Evolutionary conservation across 2,329 filamentous ascomycete species (phyloP).

Genomic region (Trichophyton rubrum): DNA sequence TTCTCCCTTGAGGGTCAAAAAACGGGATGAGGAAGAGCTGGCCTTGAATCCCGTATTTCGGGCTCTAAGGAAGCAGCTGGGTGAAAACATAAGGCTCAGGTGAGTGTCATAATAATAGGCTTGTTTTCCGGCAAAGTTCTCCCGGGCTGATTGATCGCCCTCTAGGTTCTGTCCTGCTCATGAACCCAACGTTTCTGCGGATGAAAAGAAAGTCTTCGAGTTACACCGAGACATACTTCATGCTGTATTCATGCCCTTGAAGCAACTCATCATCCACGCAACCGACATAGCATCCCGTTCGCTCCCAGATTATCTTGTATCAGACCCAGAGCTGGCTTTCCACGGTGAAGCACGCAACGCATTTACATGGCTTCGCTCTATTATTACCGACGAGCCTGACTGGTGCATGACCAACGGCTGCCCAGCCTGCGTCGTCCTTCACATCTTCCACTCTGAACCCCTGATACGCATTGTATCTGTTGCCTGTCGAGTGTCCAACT

Average conservation of each 20-base stretch:
- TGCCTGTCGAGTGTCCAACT: constrained; percentile 29
- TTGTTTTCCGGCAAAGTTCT: neutral
- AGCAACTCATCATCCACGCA: constrained; percentile 45
- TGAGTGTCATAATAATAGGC: no score
- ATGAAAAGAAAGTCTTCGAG: constrained; percentile 28
- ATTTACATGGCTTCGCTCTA: constrained; percentile 48
- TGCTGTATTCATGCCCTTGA: constrained; percentile 46
- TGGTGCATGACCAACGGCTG: constrained; percentile 47
- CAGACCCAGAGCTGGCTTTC: constrained; percentile 47
- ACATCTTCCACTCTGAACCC: constrained; percentile 34
- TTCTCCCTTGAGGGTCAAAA: constrained; percentile 27
- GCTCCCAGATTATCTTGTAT: constrained; percentile 36
- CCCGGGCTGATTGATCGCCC: neutral
- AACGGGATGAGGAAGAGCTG: constrained; percentile 20
- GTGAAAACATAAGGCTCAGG: neutral
- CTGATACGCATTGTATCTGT: constrained; percentile 33
- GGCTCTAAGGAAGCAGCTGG: constrained; percentile 23
- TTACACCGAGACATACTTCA: constrained; percentile 49
- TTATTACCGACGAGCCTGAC: constrained; percentile 44
- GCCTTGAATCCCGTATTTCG: constrained; percentile 26
- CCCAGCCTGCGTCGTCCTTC: constrained; percentile 35
- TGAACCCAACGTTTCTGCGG: constrained; percentile 20
- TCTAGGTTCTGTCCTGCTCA: constrained; percentile 28
- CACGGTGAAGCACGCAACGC: constrained; percentile 44
- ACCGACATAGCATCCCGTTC: constrained; percentile 39